Percentiles rank a stretch among this genome's conserved stretches.
These are phyloP conservation scores for Scheffersomyces titani DNA, from an alignment of 1,139 yeast genomes.

Conservation along the genomic window DNA sequence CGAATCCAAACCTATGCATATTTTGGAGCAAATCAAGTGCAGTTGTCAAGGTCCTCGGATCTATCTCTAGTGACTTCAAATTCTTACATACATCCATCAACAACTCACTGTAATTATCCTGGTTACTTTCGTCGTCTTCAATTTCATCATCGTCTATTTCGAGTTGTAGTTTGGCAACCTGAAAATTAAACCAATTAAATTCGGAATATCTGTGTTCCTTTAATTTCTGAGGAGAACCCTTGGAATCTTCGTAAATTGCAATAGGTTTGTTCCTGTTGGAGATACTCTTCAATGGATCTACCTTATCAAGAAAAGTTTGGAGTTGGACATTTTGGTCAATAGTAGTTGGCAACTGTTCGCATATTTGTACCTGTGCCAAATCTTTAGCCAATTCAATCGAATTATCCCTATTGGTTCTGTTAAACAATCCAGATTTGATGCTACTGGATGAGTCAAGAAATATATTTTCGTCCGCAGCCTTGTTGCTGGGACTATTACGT, in stretches of 20 bases:
- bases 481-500: not conserved
- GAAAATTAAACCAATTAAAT: conserved; percentile 44
- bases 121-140: conserved; percentile 15
- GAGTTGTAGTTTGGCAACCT: conserved; percentile 28
- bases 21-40: conserved; percentile 27
- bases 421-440: conserved; percentile 17
- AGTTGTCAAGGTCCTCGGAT: conserved; percentile 17
- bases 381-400: conserved; percentile 33
- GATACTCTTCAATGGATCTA: conserved; percentile 42
- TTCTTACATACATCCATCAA: conserved; percentile 14
- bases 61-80: conserved; percentile 10
- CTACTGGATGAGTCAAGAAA: conserved; percentile 12
- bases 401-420: conserved; percentile 18
- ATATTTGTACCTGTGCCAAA: conserved; percentile 41
- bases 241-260: conserved; percentile 38
- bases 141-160: conserved; percentile 10
- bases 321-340: conserved; percentile 18
- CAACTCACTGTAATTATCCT: not conserved
- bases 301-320: conserved; percentile 39
- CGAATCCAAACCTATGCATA: conserved; percentile 17
- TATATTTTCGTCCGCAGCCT: conserved; percentile 8
- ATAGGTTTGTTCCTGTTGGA: conserved; percentile 38
- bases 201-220: conserved; percentile 34
- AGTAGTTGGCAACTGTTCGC: conserved; percentile 12
- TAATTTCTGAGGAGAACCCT: conserved; percentile 38